These are phyloP conservation scores for Ophiostoma tasmaniense DNA, from an alignment of 2,329 filamentous ascomycete species.

Conservation along the genomic window DNA sequence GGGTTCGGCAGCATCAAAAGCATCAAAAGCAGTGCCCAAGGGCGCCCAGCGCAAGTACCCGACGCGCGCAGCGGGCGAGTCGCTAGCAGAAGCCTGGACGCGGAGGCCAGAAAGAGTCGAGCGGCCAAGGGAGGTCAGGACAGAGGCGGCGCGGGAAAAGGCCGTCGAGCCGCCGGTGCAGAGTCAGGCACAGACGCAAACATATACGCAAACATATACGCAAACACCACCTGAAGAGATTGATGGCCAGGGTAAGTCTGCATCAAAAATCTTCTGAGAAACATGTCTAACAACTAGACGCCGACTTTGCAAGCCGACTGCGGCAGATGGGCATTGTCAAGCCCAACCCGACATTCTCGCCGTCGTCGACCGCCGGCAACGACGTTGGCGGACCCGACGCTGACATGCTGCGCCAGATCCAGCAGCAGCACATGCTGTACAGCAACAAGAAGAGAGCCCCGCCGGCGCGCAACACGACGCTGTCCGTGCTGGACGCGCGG, in stretches of 20 bases:
- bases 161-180: conserved; percentile 21
- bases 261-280: too few relatives aligned
- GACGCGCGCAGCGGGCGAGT: conserved; percentile 28
- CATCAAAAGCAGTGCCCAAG: conserved; percentile 37
- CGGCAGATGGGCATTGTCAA: conserved; percentile 47
- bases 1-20: conserved; percentile 41
- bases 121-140: neutral
- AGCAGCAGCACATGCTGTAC: conserved; percentile 12
- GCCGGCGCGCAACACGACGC: conserved; percentile 35
- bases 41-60: conserved; percentile 37
- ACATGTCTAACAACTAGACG: conserved; percentile 24
- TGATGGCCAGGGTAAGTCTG: conserved; percentile 1
- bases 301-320: conserved; percentile 43
- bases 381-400: conserved; percentile 12
- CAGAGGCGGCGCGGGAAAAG: neutral
- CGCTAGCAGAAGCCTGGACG: conserved; percentile 7
- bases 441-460: conserved; percentile 20
- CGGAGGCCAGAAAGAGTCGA: neutral
- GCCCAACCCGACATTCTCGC: conserved; percentile 45
- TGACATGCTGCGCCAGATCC: conserved; percentile 20
- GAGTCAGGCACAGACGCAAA: neutral
- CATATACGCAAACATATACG: conserved; percentile 7
- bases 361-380: conserved; percentile 38
- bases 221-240: neutral
- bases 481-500: conserved; percentile 43